Evolutionary conservation across 129 eudicot genomes (phyloP).

Genomic region (Centrapalus pauciflorus): DNA sequence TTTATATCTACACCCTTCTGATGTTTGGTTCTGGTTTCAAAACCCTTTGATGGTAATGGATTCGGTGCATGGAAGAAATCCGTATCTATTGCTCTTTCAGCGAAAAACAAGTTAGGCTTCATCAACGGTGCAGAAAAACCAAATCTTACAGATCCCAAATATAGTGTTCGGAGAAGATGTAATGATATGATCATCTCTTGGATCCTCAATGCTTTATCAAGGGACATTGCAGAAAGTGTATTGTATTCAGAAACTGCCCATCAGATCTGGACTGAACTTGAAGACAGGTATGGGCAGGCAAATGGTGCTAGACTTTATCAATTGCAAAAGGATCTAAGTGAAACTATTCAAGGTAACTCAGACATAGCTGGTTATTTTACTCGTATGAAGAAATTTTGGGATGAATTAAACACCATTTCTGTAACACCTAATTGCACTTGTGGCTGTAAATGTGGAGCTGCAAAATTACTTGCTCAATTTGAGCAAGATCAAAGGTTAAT

Average conservation of each 20-base stretch:
- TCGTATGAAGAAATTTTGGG: background rate
- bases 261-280: background rate
- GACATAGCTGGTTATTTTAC: background rate
- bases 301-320: background rate
- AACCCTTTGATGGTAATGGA: background rate
- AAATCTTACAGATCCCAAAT: background rate
- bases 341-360: background rate
- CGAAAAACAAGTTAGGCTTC: background rate
- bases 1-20: background rate
- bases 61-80: background rate
- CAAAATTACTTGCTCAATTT: background rate
- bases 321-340: background rate
- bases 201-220: background rate
- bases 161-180: background rate
- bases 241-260: background rate
- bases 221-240: background rate
- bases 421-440: background rate
- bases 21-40: background rate
- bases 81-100: background rate
- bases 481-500: background rate
- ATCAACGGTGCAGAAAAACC: background rate
- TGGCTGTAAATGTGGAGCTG: background rate
- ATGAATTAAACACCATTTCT: background rate
- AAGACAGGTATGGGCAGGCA: background rate
- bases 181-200: conserved; percentile 3